These are phyloP conservation scores for Dimargaris cristalligena DNA, from an alignment of 192 early-diverging fungal species.

Conservation along the genomic window DNA sequence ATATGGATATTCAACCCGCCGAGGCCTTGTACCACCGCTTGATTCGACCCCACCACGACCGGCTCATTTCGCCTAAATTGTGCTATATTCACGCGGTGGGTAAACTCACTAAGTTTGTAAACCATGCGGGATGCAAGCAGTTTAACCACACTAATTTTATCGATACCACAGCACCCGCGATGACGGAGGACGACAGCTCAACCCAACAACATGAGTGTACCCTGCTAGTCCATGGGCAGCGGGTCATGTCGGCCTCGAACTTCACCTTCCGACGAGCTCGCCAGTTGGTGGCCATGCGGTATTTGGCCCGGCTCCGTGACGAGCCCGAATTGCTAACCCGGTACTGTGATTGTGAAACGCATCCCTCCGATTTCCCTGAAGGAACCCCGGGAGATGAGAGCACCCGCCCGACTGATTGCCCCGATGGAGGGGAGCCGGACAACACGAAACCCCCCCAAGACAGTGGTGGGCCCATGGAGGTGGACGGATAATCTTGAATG, in stretches of 20 bases:
- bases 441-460: too few relatives aligned
- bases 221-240: neutral
- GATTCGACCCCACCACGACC: constrained; percentile 23
- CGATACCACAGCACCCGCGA: neutral
- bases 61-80: constrained; percentile 17
- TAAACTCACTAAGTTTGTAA: neutral
- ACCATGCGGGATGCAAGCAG: neutral
- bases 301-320: neutral
- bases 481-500: too few relatives aligned
- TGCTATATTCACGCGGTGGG: neutral
- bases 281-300: constrained; percentile 5
- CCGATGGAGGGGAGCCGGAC: too few relatives aligned
- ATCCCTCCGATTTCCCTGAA: neutral
- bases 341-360: neutral
- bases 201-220: too few relatives aligned
- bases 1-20: constrained; percentile 38
- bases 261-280: constrained; percentile 3
- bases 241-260: neutral
- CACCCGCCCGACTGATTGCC: too few relatives aligned
- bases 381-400: too few relatives aligned
- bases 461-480: too few relatives aligned
- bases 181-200: neutral
- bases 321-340: neutral
- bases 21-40: constrained; percentile 25
- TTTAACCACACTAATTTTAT: neutral